phyloP scores from a whole-genome alignment of 495 filamentous ascomycete species.

The Trichoderma parareesei region DNA sequence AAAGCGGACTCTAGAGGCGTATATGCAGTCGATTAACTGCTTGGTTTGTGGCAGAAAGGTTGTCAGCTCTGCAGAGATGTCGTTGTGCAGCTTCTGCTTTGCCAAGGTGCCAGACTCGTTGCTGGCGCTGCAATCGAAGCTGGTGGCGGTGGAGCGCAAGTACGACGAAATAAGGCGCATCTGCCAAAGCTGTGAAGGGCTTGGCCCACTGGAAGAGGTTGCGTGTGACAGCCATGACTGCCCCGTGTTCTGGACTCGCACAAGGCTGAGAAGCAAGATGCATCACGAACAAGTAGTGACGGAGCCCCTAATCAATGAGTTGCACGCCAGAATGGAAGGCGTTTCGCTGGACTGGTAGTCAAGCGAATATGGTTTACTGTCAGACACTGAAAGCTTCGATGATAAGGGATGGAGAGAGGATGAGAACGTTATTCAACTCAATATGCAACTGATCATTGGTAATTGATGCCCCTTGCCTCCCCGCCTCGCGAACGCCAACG shows the following conservation, averaged over 20 bases:
- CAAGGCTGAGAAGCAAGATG: slow-evolving; percentile 58
- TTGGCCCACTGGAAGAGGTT: slow-evolving; percentile 66
- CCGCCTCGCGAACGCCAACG: neutral
- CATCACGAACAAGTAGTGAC: slow-evolving; percentile 47
- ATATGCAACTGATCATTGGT: neutral
- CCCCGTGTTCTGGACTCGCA: slow-evolving; percentile 82
- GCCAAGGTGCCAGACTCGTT: slow-evolving; percentile 48
- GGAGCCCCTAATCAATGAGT: slow-evolving; percentile 46
- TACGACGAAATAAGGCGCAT: slow-evolving; percentile 59
- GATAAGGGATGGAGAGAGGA: neutral
- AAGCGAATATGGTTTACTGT: neutral
- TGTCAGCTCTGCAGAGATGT: slow-evolving; percentile 23
- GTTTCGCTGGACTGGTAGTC: slow-evolving; percentile 32
- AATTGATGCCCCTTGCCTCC: neutral
- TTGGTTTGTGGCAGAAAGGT: slow-evolving; percentile 66
- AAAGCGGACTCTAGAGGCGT: slow-evolving; percentile 74
- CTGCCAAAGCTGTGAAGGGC: slow-evolving; percentile 73
- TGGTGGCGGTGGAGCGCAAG: slow-evolving; percentile 56
- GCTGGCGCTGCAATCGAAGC: slow-evolving; percentile 48
- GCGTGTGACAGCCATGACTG: slow-evolving; percentile 86
- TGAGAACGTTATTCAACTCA: no score
- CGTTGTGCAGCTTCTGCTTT: slow-evolving; percentile 52
- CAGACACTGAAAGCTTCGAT: neutral
- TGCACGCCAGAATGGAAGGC: slow-evolving; percentile 36
- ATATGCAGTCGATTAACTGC: slow-evolving; percentile 73